Conservation (phyloP, 805 yeast genomes). For the Ogataea trehaloabstinens region DNA sequence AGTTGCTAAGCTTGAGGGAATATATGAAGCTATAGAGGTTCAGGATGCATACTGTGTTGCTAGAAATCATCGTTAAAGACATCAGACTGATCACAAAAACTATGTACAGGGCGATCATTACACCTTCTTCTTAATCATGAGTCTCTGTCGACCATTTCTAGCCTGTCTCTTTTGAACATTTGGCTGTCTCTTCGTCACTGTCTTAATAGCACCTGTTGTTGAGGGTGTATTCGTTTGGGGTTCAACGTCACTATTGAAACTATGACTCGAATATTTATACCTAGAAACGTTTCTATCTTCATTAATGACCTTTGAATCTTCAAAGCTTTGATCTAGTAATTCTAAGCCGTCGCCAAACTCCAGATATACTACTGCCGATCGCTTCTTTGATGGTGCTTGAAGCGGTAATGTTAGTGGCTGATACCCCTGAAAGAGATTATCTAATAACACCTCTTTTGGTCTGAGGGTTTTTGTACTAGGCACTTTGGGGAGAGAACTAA, state of each 20-base stretch:
- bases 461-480: conserved; percentile 32
- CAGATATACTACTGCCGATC: conserved; percentile 29
- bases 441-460: conserved; percentile 33
- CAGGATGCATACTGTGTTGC: conserved; percentile 75
- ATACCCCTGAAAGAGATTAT: conserved; percentile 35
- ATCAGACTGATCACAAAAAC: conserved; percentile 5
- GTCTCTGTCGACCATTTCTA: conserved; percentile 19
- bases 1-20: conserved; percentile 83
- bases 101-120: not conserved
- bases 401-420: conserved; percentile 35
- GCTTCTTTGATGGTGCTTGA: conserved; percentile 26
- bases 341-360: conserved; percentile 34
- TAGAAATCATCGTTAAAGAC: conserved; percentile 27
- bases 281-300: conserved; percentile 21
- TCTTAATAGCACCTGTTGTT: conserved; percentile 2
- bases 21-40: conserved; percentile 89
- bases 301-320: conserved; percentile 3
- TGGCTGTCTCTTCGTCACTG: conserved; percentile 4
- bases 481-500: conserved; percentile 33
- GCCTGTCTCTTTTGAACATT: conserved; percentile 15
- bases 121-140: conserved; percentile 15
- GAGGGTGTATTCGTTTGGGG: conserved; percentile 12
- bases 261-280: conserved; percentile 24
- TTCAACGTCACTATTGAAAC: conserved; percentile 21
- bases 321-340: conserved; percentile 18